phyloP scores from a whole-genome alignment of 2,329 filamentous ascomycete genomes.

The Teratosphaeria gauchensis region DNA sequence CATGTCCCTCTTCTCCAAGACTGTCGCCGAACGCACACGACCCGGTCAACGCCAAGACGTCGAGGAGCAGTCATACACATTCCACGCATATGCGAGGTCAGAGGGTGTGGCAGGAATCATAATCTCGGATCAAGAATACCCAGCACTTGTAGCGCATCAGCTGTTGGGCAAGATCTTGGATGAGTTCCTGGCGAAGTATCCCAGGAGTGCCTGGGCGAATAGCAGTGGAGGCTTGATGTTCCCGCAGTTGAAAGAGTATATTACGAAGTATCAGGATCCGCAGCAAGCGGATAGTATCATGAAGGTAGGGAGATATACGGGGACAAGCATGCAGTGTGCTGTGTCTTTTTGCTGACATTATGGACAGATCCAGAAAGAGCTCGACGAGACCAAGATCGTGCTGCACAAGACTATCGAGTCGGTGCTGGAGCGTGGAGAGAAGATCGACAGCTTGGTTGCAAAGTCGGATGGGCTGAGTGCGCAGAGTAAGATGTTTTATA shows the following conservation, averaged over 20 bases:
- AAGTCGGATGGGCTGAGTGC: conserved; percentile 87
- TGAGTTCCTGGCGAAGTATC: conserved; percentile 72
- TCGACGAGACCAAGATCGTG: conserved; percentile 95
- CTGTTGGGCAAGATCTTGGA: conserved; percentile 79
- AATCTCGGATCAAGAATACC: conserved; percentile 40
- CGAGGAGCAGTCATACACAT: conserved; percentile 68
- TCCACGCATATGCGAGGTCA: conserved; percentile 37
- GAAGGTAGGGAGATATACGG: conserved; percentile 18
- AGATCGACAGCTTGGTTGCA: conserved; percentile 85
- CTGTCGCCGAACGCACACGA: conserved; percentile 73
- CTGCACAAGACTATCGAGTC: conserved; percentile 94
- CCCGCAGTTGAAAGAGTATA: conserved; percentile 71
- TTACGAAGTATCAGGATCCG: conserved; percentile 73
- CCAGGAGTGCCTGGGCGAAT: conserved; percentile 56
- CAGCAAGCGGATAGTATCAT: conserved; percentile 76
- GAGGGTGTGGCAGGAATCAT: conserved; percentile 40
- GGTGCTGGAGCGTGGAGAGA: conserved; percentile 85
- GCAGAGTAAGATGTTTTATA: conserved; percentile 98
- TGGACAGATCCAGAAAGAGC: conserved; percentile 76
- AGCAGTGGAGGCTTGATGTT: conserved; percentile 40
- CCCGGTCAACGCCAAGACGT: conserved; percentile 69
- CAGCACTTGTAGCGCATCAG: conserved; percentile 71
- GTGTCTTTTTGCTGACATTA: neutral
- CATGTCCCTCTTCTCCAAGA: conserved; percentile 79
- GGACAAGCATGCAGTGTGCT: neutral